phyloP scores from a whole-genome alignment of 768 basidiomycete species.

The Epithele typhae region DNA sequence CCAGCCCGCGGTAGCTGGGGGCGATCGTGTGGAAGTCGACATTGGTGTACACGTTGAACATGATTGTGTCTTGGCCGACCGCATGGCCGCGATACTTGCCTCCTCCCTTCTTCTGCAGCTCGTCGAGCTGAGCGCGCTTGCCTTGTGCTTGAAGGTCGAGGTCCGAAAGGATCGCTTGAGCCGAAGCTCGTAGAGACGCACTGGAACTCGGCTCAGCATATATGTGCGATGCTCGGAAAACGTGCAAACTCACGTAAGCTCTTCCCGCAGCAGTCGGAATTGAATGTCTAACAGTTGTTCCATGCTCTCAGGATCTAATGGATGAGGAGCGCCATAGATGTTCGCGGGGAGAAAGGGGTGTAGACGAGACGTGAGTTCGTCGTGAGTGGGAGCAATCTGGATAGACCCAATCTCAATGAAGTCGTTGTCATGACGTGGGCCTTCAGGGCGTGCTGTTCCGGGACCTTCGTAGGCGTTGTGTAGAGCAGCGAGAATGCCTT shows the following conservation, averaged over 20 bases:
- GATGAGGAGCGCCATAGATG: constrained; percentile 58
- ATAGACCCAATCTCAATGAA: constrained; percentile 50
- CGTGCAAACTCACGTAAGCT: constrained; percentile 46
- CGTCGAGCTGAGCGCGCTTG: constrained; percentile 36
- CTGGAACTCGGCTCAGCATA: constrained; percentile 29
- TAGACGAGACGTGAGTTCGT: constrained; percentile 49
- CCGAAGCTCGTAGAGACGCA: constrained; percentile 47
- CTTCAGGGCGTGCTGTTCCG: constrained; percentile 34
- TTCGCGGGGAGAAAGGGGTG: constrained; percentile 61
- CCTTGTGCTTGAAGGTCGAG: constrained; percentile 25
- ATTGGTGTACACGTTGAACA: constrained; percentile 62
- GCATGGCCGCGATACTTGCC: constrained; percentile 48
- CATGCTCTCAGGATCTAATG: constrained; percentile 51
- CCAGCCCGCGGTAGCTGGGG: constrained; percentile 48
- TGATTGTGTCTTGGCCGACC: constrained; percentile 39
- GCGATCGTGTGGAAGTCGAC: constrained; percentile 42
- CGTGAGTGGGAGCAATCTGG: constrained; percentile 62
- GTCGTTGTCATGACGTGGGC: constrained; percentile 69
- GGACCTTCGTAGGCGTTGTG: constrained; percentile 17
- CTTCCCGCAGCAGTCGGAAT: constrained; percentile 70
- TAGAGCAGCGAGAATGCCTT: constrained; percentile 18
- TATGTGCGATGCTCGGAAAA: neutral
- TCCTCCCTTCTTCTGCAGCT: constrained; percentile 45
- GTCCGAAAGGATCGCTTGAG: constrained; percentile 46
- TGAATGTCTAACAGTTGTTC: constrained; percentile 67